Evolutionary conservation across 2,329 filamentous ascomycete genomes (phyloP).

Genomic region (Curvularia sp.): DNA sequence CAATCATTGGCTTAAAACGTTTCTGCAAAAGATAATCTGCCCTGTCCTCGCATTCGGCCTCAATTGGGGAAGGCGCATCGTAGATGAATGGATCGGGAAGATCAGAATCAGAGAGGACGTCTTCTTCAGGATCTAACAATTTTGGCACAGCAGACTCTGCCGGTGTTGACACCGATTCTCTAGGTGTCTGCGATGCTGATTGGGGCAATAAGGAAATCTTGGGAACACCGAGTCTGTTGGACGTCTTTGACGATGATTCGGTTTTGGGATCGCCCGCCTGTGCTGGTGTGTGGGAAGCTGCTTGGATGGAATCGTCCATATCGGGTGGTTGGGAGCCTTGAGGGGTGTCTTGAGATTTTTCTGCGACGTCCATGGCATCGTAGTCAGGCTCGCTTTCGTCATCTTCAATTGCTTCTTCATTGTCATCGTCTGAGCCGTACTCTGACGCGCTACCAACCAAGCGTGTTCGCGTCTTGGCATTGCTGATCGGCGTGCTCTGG

Average conservation of each 20-base stretch:
- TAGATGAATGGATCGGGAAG: slow-evolving; percentile 49
- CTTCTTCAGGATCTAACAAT: slow-evolving; percentile 43
- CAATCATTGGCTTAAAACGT: slow-evolving; percentile 52
- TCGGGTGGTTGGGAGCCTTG: slow-evolving; percentile 31
- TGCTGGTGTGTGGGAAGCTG: slow-evolving; percentile 16
- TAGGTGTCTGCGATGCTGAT: slow-evolving; percentile 38
- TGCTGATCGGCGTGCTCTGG: slow-evolving; percentile 39
- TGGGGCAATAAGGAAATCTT: slow-evolving; percentile 31
- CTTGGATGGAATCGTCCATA: slow-evolving; percentile 17
- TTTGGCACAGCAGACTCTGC: slow-evolving; percentile 29
- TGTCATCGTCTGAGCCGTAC: slow-evolving; percentile 28
- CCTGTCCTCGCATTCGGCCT: slow-evolving; percentile 48
- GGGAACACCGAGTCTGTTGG: slow-evolving; percentile 24
- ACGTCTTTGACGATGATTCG: slow-evolving; percentile 16
- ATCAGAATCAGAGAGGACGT: slow-evolving; percentile 46
- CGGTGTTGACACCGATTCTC: slow-evolving; percentile 35
- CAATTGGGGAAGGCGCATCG: slow-evolving; percentile 33
- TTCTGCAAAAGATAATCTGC: slow-evolving; percentile 53
- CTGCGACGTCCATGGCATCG: slow-evolving; percentile 20
- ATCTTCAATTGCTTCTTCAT: slow-evolving; percentile 24
- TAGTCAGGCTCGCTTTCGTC: slow-evolving; percentile 27
- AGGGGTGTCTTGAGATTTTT: slow-evolving; percentile 23
- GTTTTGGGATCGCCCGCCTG: slow-evolving; percentile 15
- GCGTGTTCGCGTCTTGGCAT: slow-evolving; percentile 39
- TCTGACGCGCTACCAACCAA: slow-evolving; percentile 26